A percentile compares a stretch with the other conserved stretches of the same genome.
Evolutionary conservation across 1,139 yeast species (phyloP).

Genomic region (Geotrichum cucujoidarum): DNA sequence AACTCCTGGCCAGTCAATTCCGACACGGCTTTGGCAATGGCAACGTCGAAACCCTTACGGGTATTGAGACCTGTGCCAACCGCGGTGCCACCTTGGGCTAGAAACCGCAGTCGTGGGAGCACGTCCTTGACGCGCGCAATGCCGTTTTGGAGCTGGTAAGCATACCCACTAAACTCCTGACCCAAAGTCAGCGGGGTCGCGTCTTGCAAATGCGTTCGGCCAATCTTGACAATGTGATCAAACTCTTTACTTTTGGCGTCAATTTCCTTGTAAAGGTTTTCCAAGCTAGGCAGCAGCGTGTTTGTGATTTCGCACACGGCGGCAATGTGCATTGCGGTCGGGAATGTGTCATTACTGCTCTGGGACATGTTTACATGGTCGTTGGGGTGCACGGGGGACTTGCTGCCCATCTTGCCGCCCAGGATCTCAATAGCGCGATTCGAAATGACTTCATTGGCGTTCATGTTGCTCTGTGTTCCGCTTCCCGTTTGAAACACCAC

Average conservation of each 20-base stretch:
- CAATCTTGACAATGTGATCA: conserved; percentile 85
- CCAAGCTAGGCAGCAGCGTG: conserved; percentile 72
- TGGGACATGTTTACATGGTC: conserved; percentile 98
- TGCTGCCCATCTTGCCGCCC: conserved; percentile 89
- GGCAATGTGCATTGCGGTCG: conserved; percentile 99
- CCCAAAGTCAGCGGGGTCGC: conserved; percentile 98
- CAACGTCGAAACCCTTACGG: conserved; percentile 77
- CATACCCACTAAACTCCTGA: conserved; percentile 96
- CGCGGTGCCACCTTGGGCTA: conserved; percentile 99
- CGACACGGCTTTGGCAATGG: conserved; percentile 74
- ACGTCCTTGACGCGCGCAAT: conserved; percentile 75
- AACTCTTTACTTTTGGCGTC: conserved; percentile 77
- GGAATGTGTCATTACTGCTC: conserved; percentile 95
- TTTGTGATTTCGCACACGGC: conserved; percentile 84
- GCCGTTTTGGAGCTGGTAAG: conserved; percentile 87
- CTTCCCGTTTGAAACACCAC: conserved; percentile 99
- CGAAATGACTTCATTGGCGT: conserved; percentile 96
- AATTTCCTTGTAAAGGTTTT: conserved; percentile 70
- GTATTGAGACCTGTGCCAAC: conserved; percentile 98
- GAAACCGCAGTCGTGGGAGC: conserved; percentile 67
- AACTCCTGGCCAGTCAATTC: conserved; percentile 82
- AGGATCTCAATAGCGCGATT: conserved; percentile 94
- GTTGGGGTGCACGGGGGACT: conserved; percentile 93
- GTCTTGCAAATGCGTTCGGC: conserved; percentile 97
- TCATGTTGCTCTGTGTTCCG: conserved; percentile 98